Evolutionary conservation across 371 early-diverging fungal species (phyloP), one percentile per base, ranked within the genome.

Genomic region (Vavraia culicis): DNA sequence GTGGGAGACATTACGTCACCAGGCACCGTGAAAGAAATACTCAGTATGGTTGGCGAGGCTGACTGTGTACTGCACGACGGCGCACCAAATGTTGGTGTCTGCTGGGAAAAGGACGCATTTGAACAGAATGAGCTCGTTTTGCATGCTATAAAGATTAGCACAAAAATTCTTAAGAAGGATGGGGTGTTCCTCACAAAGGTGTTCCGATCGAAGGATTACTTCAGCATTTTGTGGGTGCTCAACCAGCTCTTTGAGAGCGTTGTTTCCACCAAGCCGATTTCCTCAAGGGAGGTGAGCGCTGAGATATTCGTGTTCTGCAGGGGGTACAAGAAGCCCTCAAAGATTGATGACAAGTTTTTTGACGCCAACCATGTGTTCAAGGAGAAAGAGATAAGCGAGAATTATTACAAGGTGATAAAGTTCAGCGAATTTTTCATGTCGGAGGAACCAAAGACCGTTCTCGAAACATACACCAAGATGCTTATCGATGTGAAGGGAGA

Each of bases 131-230:
- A 91, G 69, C 78, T 98, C 52, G 85, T 84, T 43, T 73, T 95
- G 49, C 77, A 78, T 64, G 82, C 99, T 4, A 66, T 90, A 34
- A 88, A 85, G 68, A 76, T 98, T 20, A 89, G 95, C 1, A 78
- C 82, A 1, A 85, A 90, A 65, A 90, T 94, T 62, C 71, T 98
- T 52, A 71, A 67, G 40, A 81, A 82, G 52, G 87, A 85, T 41
- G 99, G 94, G 13, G 77, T 76, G n/a, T 98, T 98, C 73, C 84
- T 95, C 23, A 94, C 93, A 63, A 98, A 98, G 70, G 84, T 98
- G 20, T 94, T 93, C 72, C 69, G 96, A 55, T 90, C 91, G 55
- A 87, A 88, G 69, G 94, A 95, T 76, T 95, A 93, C 79, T 87
- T 85, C 75, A 81, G 85, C 49, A 74, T 98, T 32, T 71, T 93